Percentiles rank a stretch among this genome's conserved stretches.
Conservation (phyloP, 306 rosid species). For the Inga leiocalycina region DNA sequence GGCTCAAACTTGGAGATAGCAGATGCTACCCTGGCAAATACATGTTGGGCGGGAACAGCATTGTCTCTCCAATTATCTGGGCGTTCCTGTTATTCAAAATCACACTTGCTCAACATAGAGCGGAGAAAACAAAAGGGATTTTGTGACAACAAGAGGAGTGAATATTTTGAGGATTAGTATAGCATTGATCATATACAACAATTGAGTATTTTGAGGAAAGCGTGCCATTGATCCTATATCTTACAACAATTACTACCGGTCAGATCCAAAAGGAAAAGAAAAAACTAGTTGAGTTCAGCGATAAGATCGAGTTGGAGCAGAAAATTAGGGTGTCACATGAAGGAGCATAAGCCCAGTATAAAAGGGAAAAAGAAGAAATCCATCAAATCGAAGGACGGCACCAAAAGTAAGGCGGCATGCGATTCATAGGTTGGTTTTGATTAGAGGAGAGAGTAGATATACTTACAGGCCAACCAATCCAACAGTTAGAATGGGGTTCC, state of each 20-base stretch:
- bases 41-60: conserved; percentile 65
- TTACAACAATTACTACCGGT: background rate
- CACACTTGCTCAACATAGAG: conserved; percentile 9
- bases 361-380: background rate
- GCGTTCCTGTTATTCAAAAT: conserved; percentile 69
- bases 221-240: background rate
- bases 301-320: background rate
- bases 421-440: background rate
- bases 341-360: background rate
- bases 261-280: background rate
- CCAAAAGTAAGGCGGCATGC: background rate
- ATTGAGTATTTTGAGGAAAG: background rate
- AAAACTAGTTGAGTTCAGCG: background rate
- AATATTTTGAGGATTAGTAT: background rate
- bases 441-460: background rate
- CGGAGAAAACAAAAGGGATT: background rate
- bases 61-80: conserved; percentile 83
- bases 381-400: background rate
- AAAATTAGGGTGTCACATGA: background rate
- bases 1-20: conserved; percentile 81
- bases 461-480: conserved; percentile 99
- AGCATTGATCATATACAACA: background rate
- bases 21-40: conserved; percentile 65
- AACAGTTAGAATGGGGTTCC: conserved; percentile 78
- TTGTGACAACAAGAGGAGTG: background rate